These are phyloP conservation scores for Chalciporus sp. DNA, from an alignment of 1,284 basidiomycete species.

Conservation along the genomic window DNA sequence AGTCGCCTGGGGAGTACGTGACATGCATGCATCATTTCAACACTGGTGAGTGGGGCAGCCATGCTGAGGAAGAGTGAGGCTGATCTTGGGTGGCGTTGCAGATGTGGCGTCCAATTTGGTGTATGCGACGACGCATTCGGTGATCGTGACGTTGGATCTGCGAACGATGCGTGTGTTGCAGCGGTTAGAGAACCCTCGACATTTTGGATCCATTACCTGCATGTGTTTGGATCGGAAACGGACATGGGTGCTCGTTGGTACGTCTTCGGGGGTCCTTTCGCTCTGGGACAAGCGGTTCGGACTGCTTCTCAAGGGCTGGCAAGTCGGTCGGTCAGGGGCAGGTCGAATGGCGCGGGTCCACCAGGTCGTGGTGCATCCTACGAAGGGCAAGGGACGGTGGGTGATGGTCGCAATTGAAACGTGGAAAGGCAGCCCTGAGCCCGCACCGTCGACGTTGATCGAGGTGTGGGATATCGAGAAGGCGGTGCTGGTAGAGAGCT, in stretches of 20 bases:
- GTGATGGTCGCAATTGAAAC: constrained; percentile 80
- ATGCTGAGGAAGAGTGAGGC: background rate
- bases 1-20: constrained; percentile 72
- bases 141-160: constrained; percentile 81
- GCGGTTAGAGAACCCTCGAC: constrained; percentile 81
- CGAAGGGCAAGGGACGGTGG: constrained; percentile 87
- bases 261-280: constrained; percentile 79
- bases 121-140: constrained; percentile 82
- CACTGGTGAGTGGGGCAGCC: constrained; percentile 51
- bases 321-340: constrained; percentile 59
- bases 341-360: constrained; percentile 61
- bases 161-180: constrained; percentile 81
- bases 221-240: constrained; percentile 82
- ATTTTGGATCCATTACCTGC: constrained; percentile 85
- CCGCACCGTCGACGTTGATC: constrained; percentile 50
- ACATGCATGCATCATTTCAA: constrained; percentile 78
- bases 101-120: constrained; percentile 77
- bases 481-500: constrained; percentile 67
- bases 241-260: constrained; percentile 89
- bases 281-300: constrained; percentile 97
- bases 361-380: constrained; percentile 80
- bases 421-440: constrained; percentile 43
- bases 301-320: constrained; percentile 87
- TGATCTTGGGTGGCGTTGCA: constrained; percentile 28
- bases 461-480: constrained; percentile 85